phyloP scores from a whole-genome alignment of 768 basidiomycete genomes.

The Mycena crocata region DNA sequence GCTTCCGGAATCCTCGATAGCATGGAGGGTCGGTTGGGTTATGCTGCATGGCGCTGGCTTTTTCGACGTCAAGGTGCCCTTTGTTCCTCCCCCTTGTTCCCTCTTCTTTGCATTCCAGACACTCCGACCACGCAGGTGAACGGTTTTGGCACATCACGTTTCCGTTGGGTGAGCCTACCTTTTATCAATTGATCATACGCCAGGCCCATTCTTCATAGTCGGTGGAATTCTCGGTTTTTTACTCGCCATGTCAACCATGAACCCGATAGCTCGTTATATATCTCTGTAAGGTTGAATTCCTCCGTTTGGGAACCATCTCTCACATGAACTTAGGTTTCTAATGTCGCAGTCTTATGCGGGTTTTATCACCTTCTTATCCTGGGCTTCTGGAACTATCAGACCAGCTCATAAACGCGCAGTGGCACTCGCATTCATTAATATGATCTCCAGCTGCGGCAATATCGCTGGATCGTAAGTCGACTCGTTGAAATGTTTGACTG shows the following conservation, averaged over 20 bases:
- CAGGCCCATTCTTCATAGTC: no score
- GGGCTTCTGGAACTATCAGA: slow-evolving; percentile 64
- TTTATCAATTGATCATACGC: no score
- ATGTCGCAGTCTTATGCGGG: slow-evolving; percentile 82
- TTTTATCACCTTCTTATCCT: slow-evolving; percentile 73
- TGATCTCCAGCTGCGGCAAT: slow-evolving; percentile 86
- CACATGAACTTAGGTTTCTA: slow-evolving; percentile 63
- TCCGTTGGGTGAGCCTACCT: no score
- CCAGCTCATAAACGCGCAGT: slow-evolving; percentile 90
- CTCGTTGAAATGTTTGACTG: not conserved
- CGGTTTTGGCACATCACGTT: slow-evolving; percentile 74
- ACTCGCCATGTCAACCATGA: slow-evolving; percentile 73
- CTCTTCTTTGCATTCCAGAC: slow-evolving; percentile 48
- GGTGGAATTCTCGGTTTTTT: slow-evolving; percentile 77
- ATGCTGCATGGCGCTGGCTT: slow-evolving; percentile 84
- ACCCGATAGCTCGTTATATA: slow-evolving; percentile 70
- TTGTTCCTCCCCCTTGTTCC: not conserved
- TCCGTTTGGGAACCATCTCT: slow-evolving; percentile 5
- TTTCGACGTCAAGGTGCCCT: slow-evolving; percentile 68
- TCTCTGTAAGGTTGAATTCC: slow-evolving; percentile 60
- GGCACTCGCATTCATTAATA: slow-evolving; percentile 86
- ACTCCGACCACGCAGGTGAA: slow-evolving; percentile 78
- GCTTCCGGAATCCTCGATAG: slow-evolving; percentile 79
- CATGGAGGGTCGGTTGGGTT: slow-evolving; percentile 77
- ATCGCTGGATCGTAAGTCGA: slow-evolving; percentile 79